Conservation (phyloP, 345 rosid genomes). For the Aquilaria yunnanensis region DNA sequence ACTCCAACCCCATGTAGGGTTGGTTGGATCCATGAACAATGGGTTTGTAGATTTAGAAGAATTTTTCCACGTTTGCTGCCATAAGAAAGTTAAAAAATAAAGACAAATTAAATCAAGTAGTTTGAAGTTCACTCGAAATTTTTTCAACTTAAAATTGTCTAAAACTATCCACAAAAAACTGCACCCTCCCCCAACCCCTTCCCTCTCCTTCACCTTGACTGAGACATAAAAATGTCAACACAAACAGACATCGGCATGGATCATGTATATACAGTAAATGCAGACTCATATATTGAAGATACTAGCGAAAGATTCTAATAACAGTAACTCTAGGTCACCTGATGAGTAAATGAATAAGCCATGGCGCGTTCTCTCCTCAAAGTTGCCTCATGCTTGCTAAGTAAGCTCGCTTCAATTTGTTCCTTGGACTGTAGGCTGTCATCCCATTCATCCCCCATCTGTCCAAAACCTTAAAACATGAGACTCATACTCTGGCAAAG, state of each 20-base stretch:
- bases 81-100: too few relatives aligned
- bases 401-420: conserved; percentile 72
- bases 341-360: conserved; percentile 89
- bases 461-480: conserved; percentile 19
- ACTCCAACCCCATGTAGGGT: conserved; percentile 98
- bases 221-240: too few relatives aligned
- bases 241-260: too few relatives aligned
- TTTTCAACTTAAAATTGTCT: too few relatives aligned
- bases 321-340: conserved; percentile 37
- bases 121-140: too few relatives aligned
- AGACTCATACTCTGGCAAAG: neutral
- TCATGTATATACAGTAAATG: too few relatives aligned
- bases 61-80: conserved; percentile 87
- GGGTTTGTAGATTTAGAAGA: conserved; percentile 44
- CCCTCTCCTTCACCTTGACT: too few relatives aligned
- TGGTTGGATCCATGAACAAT: conserved; percentile 77
- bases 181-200: too few relatives aligned
- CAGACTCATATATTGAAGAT: too few relatives aligned
- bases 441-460: conserved; percentile 93
- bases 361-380: conserved; percentile 91
- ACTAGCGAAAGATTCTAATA: too few relatives aligned
- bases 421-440: conserved; percentile 90
- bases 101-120: too few relatives aligned
- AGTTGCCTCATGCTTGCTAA: conserved; percentile 84
- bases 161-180: too few relatives aligned